phyloP scores from a whole-genome alignment of 805 yeast genomes.

The Candida mattraensis region DNA sequence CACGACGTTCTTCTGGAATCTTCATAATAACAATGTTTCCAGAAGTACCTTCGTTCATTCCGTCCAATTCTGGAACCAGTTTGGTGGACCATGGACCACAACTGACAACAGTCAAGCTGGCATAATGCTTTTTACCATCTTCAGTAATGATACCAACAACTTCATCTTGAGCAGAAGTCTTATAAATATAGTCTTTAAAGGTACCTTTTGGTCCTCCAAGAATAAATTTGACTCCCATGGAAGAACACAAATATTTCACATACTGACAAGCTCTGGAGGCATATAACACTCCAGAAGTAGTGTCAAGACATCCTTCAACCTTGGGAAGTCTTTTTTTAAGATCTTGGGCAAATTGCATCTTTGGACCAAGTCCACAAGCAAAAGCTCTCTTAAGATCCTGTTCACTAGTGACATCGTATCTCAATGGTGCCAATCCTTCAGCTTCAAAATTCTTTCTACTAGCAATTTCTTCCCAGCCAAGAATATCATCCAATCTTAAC shows the following conservation, averaged over 20 bases:
- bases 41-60: constrained; percentile 37
- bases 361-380: constrained; percentile 26
- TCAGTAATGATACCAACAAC: constrained; percentile 26
- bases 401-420: constrained; percentile 27
- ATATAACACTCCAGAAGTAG: constrained; percentile 32
- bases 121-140: constrained; percentile 23
- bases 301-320: constrained; percentile 25
- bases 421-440: constrained; percentile 27
- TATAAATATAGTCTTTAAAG: constrained; percentile 19
- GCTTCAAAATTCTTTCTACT: constrained; percentile 21
- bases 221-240: constrained; percentile 36
- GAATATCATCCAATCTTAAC: constrained; percentile 25
- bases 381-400: constrained; percentile 32
- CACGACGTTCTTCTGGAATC: constrained; percentile 37
- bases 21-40: constrained; percentile 38
- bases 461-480: constrained; percentile 22
- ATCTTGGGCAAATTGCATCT: constrained; percentile 20
- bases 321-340: constrained; percentile 7
- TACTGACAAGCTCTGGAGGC: constrained; percentile 32
- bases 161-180: constrained; percentile 11
- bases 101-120: constrained; percentile 24
- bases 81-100: constrained; percentile 29
- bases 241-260: constrained; percentile 24
- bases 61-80: constrained; percentile 37
- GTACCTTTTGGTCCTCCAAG: constrained; percentile 28